Base-by-base conservation (phyloP, 139 green algal genomes). In the Picocystis salinarum region DNA sequence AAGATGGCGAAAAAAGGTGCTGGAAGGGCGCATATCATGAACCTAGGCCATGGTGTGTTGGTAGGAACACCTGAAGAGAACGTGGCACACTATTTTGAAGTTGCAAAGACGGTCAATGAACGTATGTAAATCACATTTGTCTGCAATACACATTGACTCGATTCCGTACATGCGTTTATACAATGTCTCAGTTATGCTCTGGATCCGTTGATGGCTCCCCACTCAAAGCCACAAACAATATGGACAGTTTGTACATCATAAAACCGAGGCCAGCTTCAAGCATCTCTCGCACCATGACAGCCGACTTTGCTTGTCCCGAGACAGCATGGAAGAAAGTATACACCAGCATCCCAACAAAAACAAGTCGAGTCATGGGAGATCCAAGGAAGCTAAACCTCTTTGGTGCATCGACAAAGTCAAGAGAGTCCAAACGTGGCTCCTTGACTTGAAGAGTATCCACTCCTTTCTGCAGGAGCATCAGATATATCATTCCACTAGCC, bases 41-140 rank as follows among this genome's bases (percentile, higher is more conserved):
- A 94, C 69, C 57, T 92, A 39, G 83, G 83, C 2, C 83, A 94
- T 52, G 83, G 83, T 15, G 74, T 93, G 39, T 64, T 82, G 45
- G 31, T 37, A 15, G 41, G 41, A 33, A 48, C 41, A 15, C 20
- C 17, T 26, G 41, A 48, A 26, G 41, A 48, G 41, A 48, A 48
- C 41, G 41, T 48, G 9, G 22, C 25, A 15, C 9, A 33, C 41
- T 48, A 40, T 26, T 48, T 48, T 26, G 11, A 48, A 17, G 34
- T 26, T 20, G 41, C 34, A 24, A 48, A 48, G 41, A 20, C 33
- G 9, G 20, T 36, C 41, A 48, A 37, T 15, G 31, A 37, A 15
- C 31, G 13, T 15, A 13, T 37, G 31, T 37, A 15, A 37, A n/a
- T n/a, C n/a, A n/a, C n/a, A n/a, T n/a, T n/a, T n/a, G n/a, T n/a